Conservation (phyloP, 2,329 filamentous ascomycete species). For the Monilinia vaccinii-corymbosi region DNA sequence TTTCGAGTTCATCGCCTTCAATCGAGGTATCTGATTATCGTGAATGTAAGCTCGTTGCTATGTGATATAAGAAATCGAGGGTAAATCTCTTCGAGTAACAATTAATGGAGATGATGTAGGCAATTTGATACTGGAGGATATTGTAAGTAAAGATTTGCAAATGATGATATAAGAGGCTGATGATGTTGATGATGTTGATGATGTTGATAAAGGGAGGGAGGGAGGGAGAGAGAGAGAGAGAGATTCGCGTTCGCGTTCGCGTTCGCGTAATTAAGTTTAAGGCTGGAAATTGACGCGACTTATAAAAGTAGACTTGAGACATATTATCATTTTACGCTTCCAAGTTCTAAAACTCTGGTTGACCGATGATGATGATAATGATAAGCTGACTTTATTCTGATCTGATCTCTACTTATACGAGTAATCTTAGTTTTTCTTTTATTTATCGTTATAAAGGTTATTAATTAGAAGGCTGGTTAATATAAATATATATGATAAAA, state of each 20-base stretch:
- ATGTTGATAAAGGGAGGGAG: not conserved
- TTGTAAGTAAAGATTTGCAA: constrained; percentile 17
- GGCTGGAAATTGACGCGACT: too few species aligned
- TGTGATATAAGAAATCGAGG: constrained; percentile 15
- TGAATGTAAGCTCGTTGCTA: constrained; percentile 21
- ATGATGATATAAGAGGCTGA: constrained; percentile 20
- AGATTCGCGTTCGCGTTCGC: not conserved
- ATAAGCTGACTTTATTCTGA: too few species aligned
- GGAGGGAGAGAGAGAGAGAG: not conserved
- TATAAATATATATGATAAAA: too few species aligned
- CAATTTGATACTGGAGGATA: not conserved
- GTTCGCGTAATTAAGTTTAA: not conserved
- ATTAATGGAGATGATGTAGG: constrained; percentile 13
- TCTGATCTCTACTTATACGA: too few species aligned
- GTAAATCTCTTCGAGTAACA: constrained; percentile 13
- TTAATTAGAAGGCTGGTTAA: too few species aligned
- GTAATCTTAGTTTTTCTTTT: too few species aligned
- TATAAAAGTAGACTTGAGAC: too few species aligned
- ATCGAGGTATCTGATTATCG: constrained; percentile 19
- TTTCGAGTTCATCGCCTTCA: constrained; percentile 15
- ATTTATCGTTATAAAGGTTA: too few species aligned
- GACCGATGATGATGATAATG: too few species aligned
- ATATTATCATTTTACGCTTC: too few species aligned
- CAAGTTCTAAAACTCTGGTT: too few species aligned
- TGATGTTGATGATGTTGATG: constrained; percentile 7